phyloP scores from a whole-genome alignment of 208 protist species.

The Phytomonas francai region DNA sequence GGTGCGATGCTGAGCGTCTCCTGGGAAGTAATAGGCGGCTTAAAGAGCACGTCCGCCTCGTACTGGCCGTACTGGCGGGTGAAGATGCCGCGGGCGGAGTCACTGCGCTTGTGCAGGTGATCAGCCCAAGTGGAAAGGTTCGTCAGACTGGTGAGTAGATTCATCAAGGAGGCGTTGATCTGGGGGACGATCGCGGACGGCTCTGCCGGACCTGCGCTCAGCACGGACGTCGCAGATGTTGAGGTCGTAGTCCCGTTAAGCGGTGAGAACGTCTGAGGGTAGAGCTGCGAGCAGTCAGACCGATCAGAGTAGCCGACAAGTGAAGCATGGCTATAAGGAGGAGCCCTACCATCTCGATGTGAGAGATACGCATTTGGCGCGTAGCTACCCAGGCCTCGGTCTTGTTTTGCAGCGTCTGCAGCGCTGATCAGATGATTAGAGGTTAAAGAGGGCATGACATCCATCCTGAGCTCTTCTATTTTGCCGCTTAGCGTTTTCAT shows the following conservation, averaged over 20 bases:
- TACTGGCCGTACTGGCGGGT: slow-evolving; percentile 49
- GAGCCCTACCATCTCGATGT: background rate
- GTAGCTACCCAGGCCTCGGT: background rate
- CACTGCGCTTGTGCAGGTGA: slow-evolving; percentile 42
- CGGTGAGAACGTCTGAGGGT: background rate
- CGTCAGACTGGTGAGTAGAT: slow-evolving; percentile 53
- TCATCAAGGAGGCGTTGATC: slow-evolving; percentile 56
- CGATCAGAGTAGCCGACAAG: background rate
- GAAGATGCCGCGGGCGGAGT: slow-evolving; percentile 49
- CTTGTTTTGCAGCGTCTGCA: background rate
- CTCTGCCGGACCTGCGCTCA: slow-evolving; percentile 6
- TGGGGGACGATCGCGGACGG: slow-evolving; percentile 33
- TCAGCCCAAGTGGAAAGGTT: slow-evolving; percentile 44
- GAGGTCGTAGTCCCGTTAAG: background rate
- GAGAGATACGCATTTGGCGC: background rate
- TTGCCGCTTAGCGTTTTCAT: slow-evolving; percentile 1
- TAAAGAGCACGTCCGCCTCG: slow-evolving; percentile 62
- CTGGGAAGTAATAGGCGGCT: background rate
- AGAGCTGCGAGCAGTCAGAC: background rate
- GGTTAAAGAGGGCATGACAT: slow-evolving; percentile 3
- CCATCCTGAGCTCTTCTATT: slow-evolving; percentile 7
- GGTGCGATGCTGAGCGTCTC: background rate
- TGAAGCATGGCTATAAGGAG: background rate
- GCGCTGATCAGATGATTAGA: background rate
- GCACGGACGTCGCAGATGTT: background rate